phyloP scores from a whole-genome alignment of 306 rosid genomes.

The Vicia sativa region DNA sequence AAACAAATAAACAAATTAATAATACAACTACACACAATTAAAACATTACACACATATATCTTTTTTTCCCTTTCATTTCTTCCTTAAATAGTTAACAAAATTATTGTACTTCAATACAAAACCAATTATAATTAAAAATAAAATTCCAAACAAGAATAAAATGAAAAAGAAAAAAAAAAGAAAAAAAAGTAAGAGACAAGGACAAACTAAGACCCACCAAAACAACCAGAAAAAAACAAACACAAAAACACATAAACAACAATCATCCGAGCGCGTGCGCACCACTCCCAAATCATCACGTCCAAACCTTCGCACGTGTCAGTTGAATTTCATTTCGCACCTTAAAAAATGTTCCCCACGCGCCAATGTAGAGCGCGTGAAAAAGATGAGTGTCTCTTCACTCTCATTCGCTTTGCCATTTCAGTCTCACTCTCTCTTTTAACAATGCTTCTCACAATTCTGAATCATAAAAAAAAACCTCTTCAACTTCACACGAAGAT shows the following conservation, averaged over 20 bases:
- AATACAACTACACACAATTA: not conserved
- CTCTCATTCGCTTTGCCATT: slow-evolving; percentile 46
- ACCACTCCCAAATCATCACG: slow-evolving; percentile 61
- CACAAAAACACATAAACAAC: slow-evolving; percentile 12
- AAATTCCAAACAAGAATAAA: not conserved
- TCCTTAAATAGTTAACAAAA: not conserved
- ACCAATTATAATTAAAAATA: not conserved
- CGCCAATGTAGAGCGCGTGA: slow-evolving; percentile 44
- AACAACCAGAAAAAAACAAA: slow-evolving; percentile 46
- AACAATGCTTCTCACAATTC: not conserved
- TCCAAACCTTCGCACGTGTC: slow-evolving; percentile 51
- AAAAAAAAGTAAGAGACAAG: slow-evolving; percentile 42
- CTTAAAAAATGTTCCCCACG: slow-evolving; percentile 47
- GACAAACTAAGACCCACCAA: slow-evolving; percentile 60
- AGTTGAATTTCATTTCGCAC: slow-evolving; percentile 28
- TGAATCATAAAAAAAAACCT: not conserved
- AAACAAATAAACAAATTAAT: not conserved
- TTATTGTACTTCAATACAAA: not conserved
- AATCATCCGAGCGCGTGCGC: slow-evolving; percentile 42
- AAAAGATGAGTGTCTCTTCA: slow-evolving; percentile 32
- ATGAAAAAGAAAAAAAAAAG: slow-evolving; percentile 12
- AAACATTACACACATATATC: not conserved
- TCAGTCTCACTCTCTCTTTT: slow-evolving; percentile 37
- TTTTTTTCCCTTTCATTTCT: not conserved
- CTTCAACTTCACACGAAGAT: not conserved